Conservation (phyloP, 108 stramenopile species). For the Nitzschia sp. region DNA sequence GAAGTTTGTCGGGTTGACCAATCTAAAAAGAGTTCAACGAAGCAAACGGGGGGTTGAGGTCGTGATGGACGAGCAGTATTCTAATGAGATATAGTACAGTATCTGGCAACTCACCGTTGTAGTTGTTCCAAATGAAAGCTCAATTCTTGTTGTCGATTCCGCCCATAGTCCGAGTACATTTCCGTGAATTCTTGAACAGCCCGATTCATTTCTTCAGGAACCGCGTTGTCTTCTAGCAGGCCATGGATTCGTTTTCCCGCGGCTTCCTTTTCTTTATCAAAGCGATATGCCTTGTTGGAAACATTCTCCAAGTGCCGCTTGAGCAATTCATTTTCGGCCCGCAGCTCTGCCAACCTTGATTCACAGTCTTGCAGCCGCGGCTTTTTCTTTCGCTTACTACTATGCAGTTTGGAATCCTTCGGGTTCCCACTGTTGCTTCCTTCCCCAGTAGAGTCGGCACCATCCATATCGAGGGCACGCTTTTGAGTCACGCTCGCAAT, state of each 20-base stretch:
- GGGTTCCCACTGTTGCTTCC: neutral
- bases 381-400: constrained; percentile 56
- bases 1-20: constrained; percentile 78
- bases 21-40: constrained; percentile 21
- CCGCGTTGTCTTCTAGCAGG: constrained; percentile 32
- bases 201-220: constrained; percentile 32
- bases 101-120: constrained; percentile 49
- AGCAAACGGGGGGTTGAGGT: neutral
- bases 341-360: constrained; percentile 41
- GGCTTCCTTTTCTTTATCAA: constrained; percentile 45
- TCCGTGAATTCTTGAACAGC: constrained; percentile 59
- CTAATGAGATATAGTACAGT: too few relatives aligned
- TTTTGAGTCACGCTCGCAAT: constrained; percentile 45
- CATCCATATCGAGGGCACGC: constrained; percentile 11
- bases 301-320: constrained; percentile 65
- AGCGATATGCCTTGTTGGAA: constrained; percentile 37
- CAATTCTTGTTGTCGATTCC: constrained; percentile 75
- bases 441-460: neutral
- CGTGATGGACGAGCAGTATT: too few relatives aligned
- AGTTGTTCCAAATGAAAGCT: constrained; percentile 85
- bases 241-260: constrained; percentile 25
- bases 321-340: constrained; percentile 65
- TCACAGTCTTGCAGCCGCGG: constrained; percentile 60
- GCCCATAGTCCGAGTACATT: constrained; percentile 86
- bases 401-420: constrained; percentile 12